Evolutionary conservation across 2,329 filamentous ascomycete species (phyloP).

Genomic region (Calonectria multiphialidica): DNA sequence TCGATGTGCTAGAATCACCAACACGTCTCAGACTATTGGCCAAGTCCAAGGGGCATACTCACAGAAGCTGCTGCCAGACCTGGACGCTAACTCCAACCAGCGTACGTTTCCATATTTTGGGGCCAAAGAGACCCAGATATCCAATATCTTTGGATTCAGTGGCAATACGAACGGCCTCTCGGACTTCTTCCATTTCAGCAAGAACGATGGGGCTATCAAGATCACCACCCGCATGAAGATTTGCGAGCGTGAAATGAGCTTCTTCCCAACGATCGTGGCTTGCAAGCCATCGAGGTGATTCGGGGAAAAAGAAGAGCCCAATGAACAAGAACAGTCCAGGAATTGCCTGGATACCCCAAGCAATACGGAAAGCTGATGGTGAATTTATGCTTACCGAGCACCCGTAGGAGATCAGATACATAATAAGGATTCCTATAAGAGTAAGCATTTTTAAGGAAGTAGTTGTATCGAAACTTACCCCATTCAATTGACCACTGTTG

Average conservation of each 20-base stretch:
- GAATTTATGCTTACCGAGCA: constrained; percentile 67
- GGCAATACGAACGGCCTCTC: constrained; percentile 53
- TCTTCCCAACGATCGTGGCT: constrained; percentile 72
- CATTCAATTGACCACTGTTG: constrained; percentile 83
- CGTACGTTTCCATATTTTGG: constrained; percentile 63
- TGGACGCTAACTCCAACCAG: constrained; percentile 64
- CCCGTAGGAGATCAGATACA: constrained; percentile 77
- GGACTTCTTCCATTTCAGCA: constrained; percentile 68
- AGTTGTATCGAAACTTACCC: constrained; percentile 34
- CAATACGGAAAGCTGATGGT: constrained; percentile 70
- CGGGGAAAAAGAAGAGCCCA: constrained; percentile 71
- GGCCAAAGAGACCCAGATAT: constrained; percentile 59
- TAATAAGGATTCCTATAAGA: constrained; percentile 72
- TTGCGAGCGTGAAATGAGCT: constrained; percentile 62
- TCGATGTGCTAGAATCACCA: neutral
- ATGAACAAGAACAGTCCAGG: constrained; percentile 69
- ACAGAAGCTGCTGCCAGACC: constrained; percentile 65
- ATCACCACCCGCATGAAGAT: constrained; percentile 69
- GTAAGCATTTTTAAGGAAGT: neutral
- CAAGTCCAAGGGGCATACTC: neutral
- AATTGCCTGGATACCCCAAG: constrained; percentile 75
- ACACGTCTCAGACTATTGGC: neutral
- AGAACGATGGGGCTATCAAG: constrained; percentile 65
- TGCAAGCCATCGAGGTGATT: constrained; percentile 74
- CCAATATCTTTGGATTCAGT: constrained; percentile 52